Evolutionary conservation across 257 asterid species (phyloP), one percentile per base, ranked within the genome.

Genomic region (Marsdenia floribunda): DNA sequence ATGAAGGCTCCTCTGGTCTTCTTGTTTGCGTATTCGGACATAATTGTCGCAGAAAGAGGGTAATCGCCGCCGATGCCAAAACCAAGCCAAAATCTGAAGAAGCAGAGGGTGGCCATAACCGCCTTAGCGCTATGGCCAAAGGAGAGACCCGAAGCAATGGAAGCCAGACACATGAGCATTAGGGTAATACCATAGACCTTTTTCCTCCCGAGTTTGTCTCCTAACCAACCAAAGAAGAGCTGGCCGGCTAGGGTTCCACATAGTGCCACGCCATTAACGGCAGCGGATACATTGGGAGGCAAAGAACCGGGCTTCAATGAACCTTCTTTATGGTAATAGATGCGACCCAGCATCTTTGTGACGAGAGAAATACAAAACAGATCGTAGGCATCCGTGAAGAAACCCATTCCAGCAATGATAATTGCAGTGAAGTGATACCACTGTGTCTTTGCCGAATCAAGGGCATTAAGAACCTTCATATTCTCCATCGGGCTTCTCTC

Each of bases 381-480:
- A 50, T 86, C 88, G 50, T 83, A 83, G 35, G 90, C 88, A 60
- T 86, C 90, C 9, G 86, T 86, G 85, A 86, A 86, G 49, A 86
- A 86, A 0, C 90, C 90, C 90, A 86, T 86, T 18, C 90, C 90
- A 10, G 88, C 85, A 10, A 86, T 78, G 35, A 86, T 58, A 75
- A 86, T 86, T 18, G 88, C 88, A 0, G 88, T 86, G 81, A 86
- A 86, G 70, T 86, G 90, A 76, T 86, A 86, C 87, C 84, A 86
- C 73, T 86, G 89, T 6, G 89, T 86, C 58, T 86, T 86, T 19
- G 90, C 90, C 22, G 55, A 76, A 60, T 86, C 90, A 6, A 86
- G 70, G 0, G 90, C 90, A 52, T 76, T 76, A 2, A 86, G 59
- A n/a, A 86, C 88, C 75, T 86, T 80, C 18, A 83, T 12, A 6